These are phyloP conservation scores for Talaromyces piceae DNA, from an alignment of 2,329 filamentous ascomycete species.

Conservation along the genomic window DNA sequence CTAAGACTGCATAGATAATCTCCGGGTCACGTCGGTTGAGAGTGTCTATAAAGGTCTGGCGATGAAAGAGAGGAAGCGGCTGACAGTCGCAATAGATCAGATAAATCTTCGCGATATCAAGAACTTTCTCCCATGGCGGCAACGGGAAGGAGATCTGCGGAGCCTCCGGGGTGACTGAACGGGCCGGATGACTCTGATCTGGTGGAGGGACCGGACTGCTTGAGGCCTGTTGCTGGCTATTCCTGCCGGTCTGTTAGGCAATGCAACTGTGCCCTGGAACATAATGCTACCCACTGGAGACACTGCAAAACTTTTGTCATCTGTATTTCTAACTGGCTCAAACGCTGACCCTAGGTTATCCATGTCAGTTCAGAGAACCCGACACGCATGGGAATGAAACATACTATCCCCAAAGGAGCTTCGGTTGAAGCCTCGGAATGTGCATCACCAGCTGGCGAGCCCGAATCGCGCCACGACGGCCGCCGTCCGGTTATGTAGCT, in stretches of 20 bases:
- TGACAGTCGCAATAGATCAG: conserved; percentile 45
- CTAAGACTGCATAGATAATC: conserved; percentile 30
- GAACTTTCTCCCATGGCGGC: conserved; percentile 33
- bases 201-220: background rate
- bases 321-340: conserved; percentile 27
- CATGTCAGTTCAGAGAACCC: background rate
- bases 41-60: conserved; percentile 33
- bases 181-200: conserved; percentile 10
- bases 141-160: conserved; percentile 16
- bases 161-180: conserved; percentile 1
- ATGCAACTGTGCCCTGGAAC: background rate
- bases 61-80: conserved; percentile 42
- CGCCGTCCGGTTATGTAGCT: conserved; percentile 29
- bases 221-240: background rate
- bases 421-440: conserved; percentile 8
- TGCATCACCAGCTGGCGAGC: conserved; percentile 5
- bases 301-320: conserved; percentile 29
- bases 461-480: conserved; percentile 9
- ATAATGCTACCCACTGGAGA: conserved; percentile 23
- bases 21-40: conserved; percentile 33
- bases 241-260: background rate
- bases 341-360: conserved; percentile 21
- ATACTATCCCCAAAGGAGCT: background rate
- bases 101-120: conserved; percentile 37
- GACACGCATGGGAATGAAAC: background rate